A percentile compares a stretch with the other conserved stretches of the same genome.
These are phyloP conservation scores for Eimeria sp. DNA, from an alignment of 169 alveolate species.

Conservation along the genomic window DNA sequence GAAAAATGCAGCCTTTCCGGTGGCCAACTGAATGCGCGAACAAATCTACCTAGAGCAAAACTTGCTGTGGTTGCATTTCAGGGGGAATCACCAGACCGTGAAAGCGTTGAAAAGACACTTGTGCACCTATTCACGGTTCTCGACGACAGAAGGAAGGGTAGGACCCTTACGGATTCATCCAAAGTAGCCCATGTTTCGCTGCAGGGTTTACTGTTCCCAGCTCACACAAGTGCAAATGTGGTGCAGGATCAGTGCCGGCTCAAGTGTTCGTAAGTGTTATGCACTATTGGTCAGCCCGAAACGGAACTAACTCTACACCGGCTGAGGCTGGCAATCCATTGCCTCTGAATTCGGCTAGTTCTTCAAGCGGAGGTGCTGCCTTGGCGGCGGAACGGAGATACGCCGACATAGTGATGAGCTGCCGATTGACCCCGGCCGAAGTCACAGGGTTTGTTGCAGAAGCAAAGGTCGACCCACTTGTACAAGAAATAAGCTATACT, in stretches of 20 bases:
- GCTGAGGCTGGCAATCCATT: conserved; percentile 1
- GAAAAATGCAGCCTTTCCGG: background rate
- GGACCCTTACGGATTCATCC: background rate
- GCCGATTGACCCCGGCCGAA: conserved; percentile 70
- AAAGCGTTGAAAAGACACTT: conserved; percentile 81
- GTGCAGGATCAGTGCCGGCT: conserved; percentile 76
- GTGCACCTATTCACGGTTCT: conserved; percentile 80
- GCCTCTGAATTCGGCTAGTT: background rate
- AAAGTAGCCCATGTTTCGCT: too few relatives aligned
- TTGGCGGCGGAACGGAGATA: conserved; percentile 81
- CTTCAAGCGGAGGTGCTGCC: conserved; percentile 71
- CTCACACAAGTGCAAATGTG: background rate
- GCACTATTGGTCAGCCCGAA: conserved; percentile 59
- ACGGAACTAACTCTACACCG: background rate
- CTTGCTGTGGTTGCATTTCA: conserved; percentile 7
- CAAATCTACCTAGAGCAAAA: background rate
- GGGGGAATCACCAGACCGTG: conserved; percentile 82
- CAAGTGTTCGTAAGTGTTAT: conserved; percentile 65
- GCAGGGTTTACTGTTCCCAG: background rate
- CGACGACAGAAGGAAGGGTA: conserved; percentile 82
- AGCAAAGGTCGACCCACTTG: conserved; percentile 78
- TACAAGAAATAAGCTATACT: conserved; percentile 73
- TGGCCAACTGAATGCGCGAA: background rate
- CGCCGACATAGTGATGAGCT: conserved; percentile 82
- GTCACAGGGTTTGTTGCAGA: conserved; percentile 82